Base-by-base conservation (phyloP, 2,329 filamentous ascomycete species). In the Verticillium alfalfae region DNA sequence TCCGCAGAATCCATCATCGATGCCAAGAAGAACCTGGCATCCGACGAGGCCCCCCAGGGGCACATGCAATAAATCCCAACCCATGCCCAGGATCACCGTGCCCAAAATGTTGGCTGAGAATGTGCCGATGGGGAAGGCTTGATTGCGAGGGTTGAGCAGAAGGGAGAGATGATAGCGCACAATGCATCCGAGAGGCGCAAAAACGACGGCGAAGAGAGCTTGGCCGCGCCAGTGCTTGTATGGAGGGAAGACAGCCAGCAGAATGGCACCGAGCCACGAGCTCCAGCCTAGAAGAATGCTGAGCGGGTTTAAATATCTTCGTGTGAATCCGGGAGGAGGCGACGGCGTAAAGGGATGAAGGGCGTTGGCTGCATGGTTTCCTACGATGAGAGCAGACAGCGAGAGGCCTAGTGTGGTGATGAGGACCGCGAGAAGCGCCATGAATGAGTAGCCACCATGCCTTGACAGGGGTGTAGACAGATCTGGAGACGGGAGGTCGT, bases 61-160 rank as follows among this genome's bases (percentile, higher is more conserved):
- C 0, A 81, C 82, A 69, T 92, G 92, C 66, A 92, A 90, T 58
- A 97, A 76, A 70, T 96, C 90, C 78, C 85, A 96, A 36, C 87
- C 84, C 82, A 92, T 88, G 15, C 86, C 93, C 58, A 96, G 73
- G 16, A 97, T 74, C 0, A 83, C 83, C 0, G 91, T 93, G 5
- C 93, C 94, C 15, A 89, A 72, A 5, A 96, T 79, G 69, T 98
- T 98, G 34, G 90, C 92, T 0, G 79, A 76, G 68, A 97, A 97
- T 0, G 94, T 98, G 2, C 94, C 94, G 0, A 97, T 73, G 0
- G 94, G 94, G 67, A 97, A 97, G 0, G 82, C 77, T 0, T 86
- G 73, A 0, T 86, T 67, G 22, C 85, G 79, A 0, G 83, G 78
- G 68, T 97, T 97, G n/a, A 97, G 82, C 31, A 79, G 73, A 7